Evolutionary conservation across 768 basidiomycete genomes (phyloP).

Genomic region (Rhodosporidiobolus sp.): DNA sequence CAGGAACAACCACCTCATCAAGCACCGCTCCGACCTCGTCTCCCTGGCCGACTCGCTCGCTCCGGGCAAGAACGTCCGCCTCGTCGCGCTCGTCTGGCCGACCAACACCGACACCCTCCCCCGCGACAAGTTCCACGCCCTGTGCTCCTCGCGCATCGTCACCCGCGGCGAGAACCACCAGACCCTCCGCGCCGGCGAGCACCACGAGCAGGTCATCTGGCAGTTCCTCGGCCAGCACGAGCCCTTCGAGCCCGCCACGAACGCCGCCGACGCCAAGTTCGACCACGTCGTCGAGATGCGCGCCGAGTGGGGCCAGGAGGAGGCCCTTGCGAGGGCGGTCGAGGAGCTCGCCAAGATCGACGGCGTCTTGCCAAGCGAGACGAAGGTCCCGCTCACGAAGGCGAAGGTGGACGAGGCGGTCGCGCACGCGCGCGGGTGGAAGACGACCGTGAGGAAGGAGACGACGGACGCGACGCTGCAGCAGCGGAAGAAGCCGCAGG

Average conservation of each 20-base stretch:
- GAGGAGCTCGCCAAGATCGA: conserved; percentile 60
- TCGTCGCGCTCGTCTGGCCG: conserved; percentile 79
- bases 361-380: conserved; percentile 48
- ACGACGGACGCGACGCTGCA: conserved; percentile 1
- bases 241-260: conserved; percentile 61
- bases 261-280: conserved; percentile 48
- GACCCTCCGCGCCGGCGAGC: conserved; percentile 62
- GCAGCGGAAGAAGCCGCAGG: conserved; percentile 33
- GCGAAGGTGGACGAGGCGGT: conserved; percentile 54
- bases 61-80: conserved; percentile 54
- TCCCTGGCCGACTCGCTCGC: conserved; percentile 53
- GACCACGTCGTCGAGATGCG: conserved; percentile 69
- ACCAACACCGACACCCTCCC: conserved; percentile 55
- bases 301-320: conserved; percentile 58
- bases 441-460: conserved; percentile 22
- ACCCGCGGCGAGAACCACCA: conserved; percentile 80
- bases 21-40: conserved; percentile 72
- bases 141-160: conserved; percentile 72
- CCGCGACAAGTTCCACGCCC: conserved; percentile 62
- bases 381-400: conserved; percentile 52
- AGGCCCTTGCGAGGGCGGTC: conserved; percentile 60
- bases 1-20: conserved; percentile 82
- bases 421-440: conserved; percentile 37
- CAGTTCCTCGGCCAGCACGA: conserved; percentile 67
- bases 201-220: conserved; percentile 79